phyloP scores from a whole-genome alignment of 2,329 filamentous ascomycete species.

The Aureobasidium melanogenum region DNA sequence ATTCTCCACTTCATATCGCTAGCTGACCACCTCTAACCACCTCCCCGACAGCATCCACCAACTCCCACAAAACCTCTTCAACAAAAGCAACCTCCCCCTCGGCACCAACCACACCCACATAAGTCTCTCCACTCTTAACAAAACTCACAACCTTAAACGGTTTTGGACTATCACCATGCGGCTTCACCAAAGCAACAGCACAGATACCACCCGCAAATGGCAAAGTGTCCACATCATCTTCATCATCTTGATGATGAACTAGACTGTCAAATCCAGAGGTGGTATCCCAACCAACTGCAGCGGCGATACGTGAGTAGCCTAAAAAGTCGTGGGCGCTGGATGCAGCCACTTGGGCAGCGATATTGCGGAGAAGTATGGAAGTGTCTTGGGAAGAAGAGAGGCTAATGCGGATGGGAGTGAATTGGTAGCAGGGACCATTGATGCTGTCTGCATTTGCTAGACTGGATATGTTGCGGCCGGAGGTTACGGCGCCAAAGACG shows the following conservation, averaged over 20 bases:
- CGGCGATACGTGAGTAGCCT: slow-evolving; percentile 28
- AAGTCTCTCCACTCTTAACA: slow-evolving; percentile 42
- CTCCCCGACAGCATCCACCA: slow-evolving; percentile 34
- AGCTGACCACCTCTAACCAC: background rate
- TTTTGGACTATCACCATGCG: slow-evolving; percentile 49
- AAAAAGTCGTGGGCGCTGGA: slow-evolving; percentile 28
- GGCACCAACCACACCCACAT: slow-evolving; percentile 53
- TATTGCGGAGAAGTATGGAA: slow-evolving; percentile 24
- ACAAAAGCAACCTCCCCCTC: slow-evolving; percentile 38
- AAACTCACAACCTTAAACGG: slow-evolving; percentile 58
- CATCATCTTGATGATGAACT: slow-evolving; percentile 30
- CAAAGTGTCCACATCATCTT: slow-evolving; percentile 46
- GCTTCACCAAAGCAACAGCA: slow-evolving; percentile 27
- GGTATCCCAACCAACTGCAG: background rate
- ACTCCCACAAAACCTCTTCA: slow-evolving; percentile 37
- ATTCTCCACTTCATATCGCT: background rate
- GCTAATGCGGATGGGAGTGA: slow-evolving; percentile 53
- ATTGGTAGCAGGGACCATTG: slow-evolving; percentile 59
- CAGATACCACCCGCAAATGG: slow-evolving; percentile 28
- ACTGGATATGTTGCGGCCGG: slow-evolving; percentile 49
- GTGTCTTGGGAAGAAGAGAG: slow-evolving; percentile 42
- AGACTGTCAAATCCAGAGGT: slow-evolving; percentile 22
- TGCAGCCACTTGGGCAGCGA: slow-evolving; percentile 29
- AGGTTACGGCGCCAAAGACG: slow-evolving; percentile 55
- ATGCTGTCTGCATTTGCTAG: slow-evolving; percentile 48